phyloP scores from a whole-genome alignment of 2,329 filamentous ascomycete genomes.

The Hirsutella minnesotensis region DNA sequence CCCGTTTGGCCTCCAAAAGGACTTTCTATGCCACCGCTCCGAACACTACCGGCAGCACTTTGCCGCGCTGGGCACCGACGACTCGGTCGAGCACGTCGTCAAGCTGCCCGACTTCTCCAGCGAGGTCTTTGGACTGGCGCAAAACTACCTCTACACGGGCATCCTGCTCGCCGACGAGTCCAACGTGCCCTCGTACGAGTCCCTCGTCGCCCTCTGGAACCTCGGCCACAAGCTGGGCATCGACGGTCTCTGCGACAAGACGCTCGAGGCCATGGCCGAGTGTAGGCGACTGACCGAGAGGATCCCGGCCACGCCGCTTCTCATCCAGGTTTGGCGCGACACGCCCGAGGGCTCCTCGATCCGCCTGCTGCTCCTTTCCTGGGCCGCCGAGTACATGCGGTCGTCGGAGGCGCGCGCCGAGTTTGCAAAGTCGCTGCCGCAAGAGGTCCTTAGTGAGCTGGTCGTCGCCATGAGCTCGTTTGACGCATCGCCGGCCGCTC shows the following conservation, averaged over 20 bases:
- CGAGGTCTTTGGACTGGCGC: conserved; percentile 42
- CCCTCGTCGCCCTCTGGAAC: conserved; percentile 44
- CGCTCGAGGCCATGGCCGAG: conserved; percentile 46
- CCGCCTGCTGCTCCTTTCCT: conserved; percentile 43
- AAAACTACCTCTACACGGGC: conserved; percentile 42
- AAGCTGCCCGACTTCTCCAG: conserved; percentile 33
- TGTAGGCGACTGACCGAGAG: conserved; percentile 37
- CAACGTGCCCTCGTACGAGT: conserved; percentile 38
- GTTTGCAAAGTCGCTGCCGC: conserved; percentile 48
- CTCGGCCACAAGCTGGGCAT: conserved; percentile 39
- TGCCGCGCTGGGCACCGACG: conserved; percentile 16
- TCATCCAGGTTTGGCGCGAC: conserved; percentile 50
- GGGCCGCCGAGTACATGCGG: conserved; percentile 53
- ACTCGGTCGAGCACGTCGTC: conserved; percentile 37
- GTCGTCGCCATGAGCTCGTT: conserved; percentile 50
- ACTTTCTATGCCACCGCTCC: conserved; percentile 43
- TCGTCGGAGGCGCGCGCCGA: conserved; percentile 42
- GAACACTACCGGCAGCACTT: conserved; percentile 36
- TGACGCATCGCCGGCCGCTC: conserved; percentile 25
- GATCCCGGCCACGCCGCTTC: conserved; percentile 46
- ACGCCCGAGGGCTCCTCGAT: conserved; percentile 49
- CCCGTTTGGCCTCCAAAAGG: conserved; percentile 47
- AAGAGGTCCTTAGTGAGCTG: conserved; percentile 50
- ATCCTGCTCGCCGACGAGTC: conserved; percentile 29
- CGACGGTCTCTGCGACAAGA: conserved; percentile 42